Evolutionary conservation across 2,329 filamentous ascomycete genomes (phyloP).

Genomic region (Lasiodiplodia gonubiensis): DNA sequence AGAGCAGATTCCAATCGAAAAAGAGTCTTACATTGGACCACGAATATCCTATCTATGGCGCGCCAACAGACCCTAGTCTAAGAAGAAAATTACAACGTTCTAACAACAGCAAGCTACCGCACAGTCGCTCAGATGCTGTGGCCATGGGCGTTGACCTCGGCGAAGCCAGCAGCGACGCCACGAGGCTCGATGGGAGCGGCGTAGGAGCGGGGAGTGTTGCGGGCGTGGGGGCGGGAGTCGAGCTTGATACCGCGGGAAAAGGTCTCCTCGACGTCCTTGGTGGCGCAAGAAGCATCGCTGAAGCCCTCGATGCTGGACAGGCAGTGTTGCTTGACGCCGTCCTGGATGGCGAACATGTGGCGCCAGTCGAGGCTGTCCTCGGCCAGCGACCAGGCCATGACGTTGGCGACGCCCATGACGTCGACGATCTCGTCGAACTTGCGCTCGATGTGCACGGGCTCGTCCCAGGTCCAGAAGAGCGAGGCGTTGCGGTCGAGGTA

Average conservation of each 20-base stretch:
- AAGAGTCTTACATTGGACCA: background rate
- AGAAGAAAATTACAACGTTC: background rate
- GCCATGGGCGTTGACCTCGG: conserved; percentile 4
- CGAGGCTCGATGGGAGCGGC: conserved; percentile 9
- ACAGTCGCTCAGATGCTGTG: conserved; percentile 7
- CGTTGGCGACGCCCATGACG: conserved; percentile 65
- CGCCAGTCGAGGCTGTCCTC: conserved; percentile 61
- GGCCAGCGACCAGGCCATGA: conserved; percentile 77
- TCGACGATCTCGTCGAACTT: conserved; percentile 69
- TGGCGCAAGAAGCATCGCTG: background rate
- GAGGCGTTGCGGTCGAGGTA: conserved; percentile 66
- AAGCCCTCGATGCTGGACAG: conserved; percentile 9
- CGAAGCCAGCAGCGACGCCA: background rate
- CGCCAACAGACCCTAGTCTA: background rate
- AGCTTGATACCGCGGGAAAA: background rate
- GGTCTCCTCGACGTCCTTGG: too few relatives aligned
- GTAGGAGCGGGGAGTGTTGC: conserved; percentile 7
- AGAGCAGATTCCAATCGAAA: background rate
- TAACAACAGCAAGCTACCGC: background rate
- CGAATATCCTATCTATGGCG: background rate
- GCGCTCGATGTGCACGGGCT: conserved; percentile 61
- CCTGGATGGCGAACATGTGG: conserved; percentile 24
- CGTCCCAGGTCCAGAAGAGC: conserved; percentile 79
- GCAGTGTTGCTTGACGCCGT: conserved; percentile 12
- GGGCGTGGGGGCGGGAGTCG: background rate